Evolutionary conservation across 202 grass and related monocot genomes (phyloP).

Genomic region (Thinopyrum obtusiflorum): DNA sequence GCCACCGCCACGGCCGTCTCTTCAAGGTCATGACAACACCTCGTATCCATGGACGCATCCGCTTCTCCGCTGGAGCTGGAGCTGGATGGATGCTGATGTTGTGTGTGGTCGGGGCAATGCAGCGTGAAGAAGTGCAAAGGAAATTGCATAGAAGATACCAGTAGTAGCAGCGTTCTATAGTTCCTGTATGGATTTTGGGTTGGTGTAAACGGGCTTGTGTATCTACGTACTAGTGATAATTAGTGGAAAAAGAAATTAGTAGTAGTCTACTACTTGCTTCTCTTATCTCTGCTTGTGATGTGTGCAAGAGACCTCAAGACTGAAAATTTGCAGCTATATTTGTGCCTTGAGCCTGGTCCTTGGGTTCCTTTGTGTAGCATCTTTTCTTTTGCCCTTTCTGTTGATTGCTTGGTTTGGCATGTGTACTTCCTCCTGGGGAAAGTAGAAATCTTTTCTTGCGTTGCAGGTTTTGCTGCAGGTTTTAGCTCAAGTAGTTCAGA

Average conservation of each 20-base stretch:
- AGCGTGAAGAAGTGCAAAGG: neutral
- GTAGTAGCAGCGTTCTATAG: neutral
- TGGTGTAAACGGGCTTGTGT: slow-evolving; percentile 32
- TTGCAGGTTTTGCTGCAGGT: no score
- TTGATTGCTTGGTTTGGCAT: neutral
- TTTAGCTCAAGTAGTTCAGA: no score
- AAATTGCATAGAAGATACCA: slow-evolving; percentile 26
- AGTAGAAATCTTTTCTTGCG: no score
- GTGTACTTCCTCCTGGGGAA: neutral
- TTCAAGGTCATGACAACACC: slow-evolving; percentile 41
- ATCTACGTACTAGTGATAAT: neutral
- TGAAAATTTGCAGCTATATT: neutral
- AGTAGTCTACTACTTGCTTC: neutral
- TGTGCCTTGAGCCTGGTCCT: neutral
- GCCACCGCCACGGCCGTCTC: slow-evolving; percentile 30
- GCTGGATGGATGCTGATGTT: neutral
- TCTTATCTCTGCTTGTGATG: neutral
- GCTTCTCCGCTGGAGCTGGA: neutral
- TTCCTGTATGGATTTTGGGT: slow-evolving; percentile 28
- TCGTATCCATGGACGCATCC: neutral
- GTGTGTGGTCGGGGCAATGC: neutral
- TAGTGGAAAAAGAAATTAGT: neutral
- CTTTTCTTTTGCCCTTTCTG: neutral
- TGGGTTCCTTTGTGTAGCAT: neutral
- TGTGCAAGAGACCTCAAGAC: neutral